phyloP scores from a whole-genome alignment of 2,329 filamentous ascomycete genomes.

The Ophiostoma montium region DNA sequence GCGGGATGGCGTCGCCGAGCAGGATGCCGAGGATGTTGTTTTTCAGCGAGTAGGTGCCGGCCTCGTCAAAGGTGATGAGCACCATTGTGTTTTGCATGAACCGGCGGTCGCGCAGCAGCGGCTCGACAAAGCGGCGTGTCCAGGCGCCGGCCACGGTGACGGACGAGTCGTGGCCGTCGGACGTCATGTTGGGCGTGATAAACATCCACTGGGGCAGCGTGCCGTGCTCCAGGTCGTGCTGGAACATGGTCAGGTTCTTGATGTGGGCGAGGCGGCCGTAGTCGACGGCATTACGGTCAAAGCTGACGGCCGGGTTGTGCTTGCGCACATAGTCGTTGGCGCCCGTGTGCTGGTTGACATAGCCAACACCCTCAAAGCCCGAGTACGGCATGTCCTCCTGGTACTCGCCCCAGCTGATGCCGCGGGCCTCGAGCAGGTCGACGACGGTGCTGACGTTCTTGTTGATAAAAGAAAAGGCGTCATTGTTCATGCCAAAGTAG shows the following conservation, averaged over 20 bases:
- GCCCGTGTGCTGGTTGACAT: constrained; percentile 49
- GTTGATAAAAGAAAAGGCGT: constrained; percentile 44
- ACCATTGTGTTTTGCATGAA: constrained; percentile 68
- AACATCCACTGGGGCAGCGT: constrained; percentile 59
- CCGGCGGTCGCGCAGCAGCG: constrained; percentile 51
- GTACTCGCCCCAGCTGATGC: constrained; percentile 57
- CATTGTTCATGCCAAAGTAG: constrained; percentile 59
- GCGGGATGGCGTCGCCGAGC: constrained; percentile 58
- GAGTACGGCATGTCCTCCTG: constrained; percentile 65
- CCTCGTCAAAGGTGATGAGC: constrained; percentile 69
- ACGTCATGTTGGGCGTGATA: constrained; percentile 62
- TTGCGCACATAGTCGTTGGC: constrained; percentile 71
- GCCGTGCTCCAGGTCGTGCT: constrained; percentile 47
- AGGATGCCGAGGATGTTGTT: constrained; percentile 61
- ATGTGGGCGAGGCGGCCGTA: constrained; percentile 48
- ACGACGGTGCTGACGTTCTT: constrained; percentile 50
- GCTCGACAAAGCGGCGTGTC: constrained; percentile 53
- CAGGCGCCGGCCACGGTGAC: constrained; percentile 56
- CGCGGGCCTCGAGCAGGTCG: constrained; percentile 52
- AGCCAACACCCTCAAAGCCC: constrained; percentile 53
- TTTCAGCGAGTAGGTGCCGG: constrained; percentile 48
- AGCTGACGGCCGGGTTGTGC: constrained; percentile 57
- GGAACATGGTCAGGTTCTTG: constrained; percentile 61
- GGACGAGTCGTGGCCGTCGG: constrained; percentile 60
- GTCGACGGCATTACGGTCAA: constrained; percentile 47